These are phyloP conservation scores for Leccinum imitatum DNA, from an alignment of 768 basidiomycete species.

Conservation along the genomic window DNA sequence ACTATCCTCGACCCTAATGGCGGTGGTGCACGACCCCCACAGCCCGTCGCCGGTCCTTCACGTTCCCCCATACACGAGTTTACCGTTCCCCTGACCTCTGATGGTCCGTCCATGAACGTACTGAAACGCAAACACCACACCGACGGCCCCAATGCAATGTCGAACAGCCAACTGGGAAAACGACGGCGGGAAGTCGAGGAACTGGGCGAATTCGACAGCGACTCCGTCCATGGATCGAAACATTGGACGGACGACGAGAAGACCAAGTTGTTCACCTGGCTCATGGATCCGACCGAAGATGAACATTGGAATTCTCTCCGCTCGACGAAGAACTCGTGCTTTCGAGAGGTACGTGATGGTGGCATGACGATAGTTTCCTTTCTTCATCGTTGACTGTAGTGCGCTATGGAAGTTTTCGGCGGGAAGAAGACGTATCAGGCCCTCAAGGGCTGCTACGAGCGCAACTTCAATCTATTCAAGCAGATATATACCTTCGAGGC, in stretches of 20 bases:
- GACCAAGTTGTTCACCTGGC: conserved; percentile 72
- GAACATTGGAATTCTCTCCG: conserved; percentile 78
- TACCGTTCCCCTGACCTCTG: conserved; percentile 30
- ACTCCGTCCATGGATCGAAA: conserved; percentile 62
- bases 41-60: conserved; percentile 30
- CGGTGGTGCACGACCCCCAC: conserved; percentile 22
- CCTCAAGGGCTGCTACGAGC: conserved; percentile 82
- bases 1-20: conserved; percentile 31
- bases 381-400: conserved; percentile 41
- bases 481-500: conserved; percentile 75
- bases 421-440: conserved; percentile 82
- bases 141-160: conserved; percentile 29
- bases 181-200: conserved; percentile 34
- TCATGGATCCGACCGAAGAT: conserved; percentile 69
- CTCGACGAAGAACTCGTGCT: conserved; percentile 79
- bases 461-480: conserved; percentile 82
- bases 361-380: not conserved
- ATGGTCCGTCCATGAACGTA: conserved; percentile 20
- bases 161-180: conserved; percentile 29
- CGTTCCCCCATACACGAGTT: conserved; percentile 36
- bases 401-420: conserved; percentile 67
- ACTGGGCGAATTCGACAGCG: conserved; percentile 28
- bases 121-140: conserved; percentile 51
- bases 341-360: conserved; percentile 58
- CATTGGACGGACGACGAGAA: conserved; percentile 89